Evolutionary conservation across 371 early-diverging fungal genomes (phyloP), one percentile per base, ranked within the genome.

Genomic region (Actinomucor elegans): DNA sequence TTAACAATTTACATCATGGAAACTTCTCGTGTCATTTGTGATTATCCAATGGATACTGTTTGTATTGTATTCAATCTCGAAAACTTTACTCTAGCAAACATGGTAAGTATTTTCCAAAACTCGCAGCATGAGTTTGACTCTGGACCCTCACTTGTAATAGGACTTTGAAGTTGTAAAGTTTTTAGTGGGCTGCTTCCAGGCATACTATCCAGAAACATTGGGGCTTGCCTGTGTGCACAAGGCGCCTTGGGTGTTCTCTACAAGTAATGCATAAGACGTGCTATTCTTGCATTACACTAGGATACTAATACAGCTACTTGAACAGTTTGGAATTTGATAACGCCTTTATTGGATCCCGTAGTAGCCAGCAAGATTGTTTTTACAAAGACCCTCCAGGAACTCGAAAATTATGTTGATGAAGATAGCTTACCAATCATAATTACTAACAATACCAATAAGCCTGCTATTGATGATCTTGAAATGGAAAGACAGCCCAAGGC

Each of bases 291-390:
- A n/a, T n/a, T n/a, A n/a, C n/a, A n/a, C n/a, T n/a, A n/a, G n/a
- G n/a, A n/a, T n/a, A n/a, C n/a, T n/a, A n/a, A n/a, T n/a, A n/a
- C n/a, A n/a, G n/a, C n/a, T n/a, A n/a, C n/a, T n/a, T n/a, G n/a
- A n/a, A n/a, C 51, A 68, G 83, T 90, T 14, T 94, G 88, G 88
- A 85, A 78, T 55, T 66, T 91, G 61, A 87, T 92, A 47, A 76
- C 85, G n/a, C 88, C 91, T 17, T 70, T 91, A 62, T 75, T 96
- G 23, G 97, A 96, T 75, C 96, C 97, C 24, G 92, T 93, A 9
- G 94, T 96, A 4, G 90, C 87, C 1, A 67, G 83, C 66, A 96
- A 96, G 73, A 86, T 96, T 65, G 74, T 75, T 21, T 96, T 96
- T 63, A 84, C 89, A 21, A 84, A 87, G 48, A 71, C 67, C 31